Conservation (phyloP, 257 asterid species). For the Ehretia macrophylla region DNA sequence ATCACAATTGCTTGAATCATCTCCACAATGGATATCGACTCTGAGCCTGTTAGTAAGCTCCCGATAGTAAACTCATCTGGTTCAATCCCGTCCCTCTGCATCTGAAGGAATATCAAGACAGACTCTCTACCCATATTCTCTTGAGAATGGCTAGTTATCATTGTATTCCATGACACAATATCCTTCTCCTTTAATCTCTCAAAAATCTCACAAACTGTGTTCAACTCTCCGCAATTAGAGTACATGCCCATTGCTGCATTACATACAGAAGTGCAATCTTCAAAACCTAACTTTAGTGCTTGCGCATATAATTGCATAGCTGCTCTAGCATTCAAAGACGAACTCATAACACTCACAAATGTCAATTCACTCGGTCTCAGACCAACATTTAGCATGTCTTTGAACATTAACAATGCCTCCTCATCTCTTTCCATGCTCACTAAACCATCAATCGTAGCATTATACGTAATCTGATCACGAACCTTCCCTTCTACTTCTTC, state of each 20-base stretch:
- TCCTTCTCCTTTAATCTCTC: conserved; percentile 44
- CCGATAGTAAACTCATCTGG: conserved; percentile 79
- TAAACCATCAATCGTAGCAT: conserved; percentile 63
- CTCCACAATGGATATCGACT: conserved; percentile 38
- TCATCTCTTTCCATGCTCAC: conserved; percentile 46
- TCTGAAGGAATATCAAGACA: conserved; percentile 32
- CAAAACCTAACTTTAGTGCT: conserved; percentile 50
- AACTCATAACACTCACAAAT: conserved; percentile 66
- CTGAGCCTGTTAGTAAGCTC: conserved; percentile 59
- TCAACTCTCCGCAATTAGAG: conserved; percentile 43
- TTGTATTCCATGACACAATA: conserved; percentile 70
- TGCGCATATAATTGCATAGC: conserved; percentile 60
- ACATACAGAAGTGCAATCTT: conserved; percentile 45
- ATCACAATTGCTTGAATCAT: conserved; percentile 51
- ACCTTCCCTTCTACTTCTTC: conserved; percentile 42
- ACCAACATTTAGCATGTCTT: conserved; percentile 44
- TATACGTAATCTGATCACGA: conserved; percentile 59
- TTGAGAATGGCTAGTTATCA: conserved; percentile 59
- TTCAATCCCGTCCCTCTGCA: conserved; percentile 54
- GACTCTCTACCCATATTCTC: conserved; percentile 41
- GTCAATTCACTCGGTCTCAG: conserved; percentile 65
- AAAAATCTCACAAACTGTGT: conserved; percentile 46
- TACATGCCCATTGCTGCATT: conserved; percentile 86
- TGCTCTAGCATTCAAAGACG: conserved; percentile 29
- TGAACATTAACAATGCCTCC: conserved; percentile 55